Evolutionary conservation across 805 yeast genomes (phyloP).

Genomic region (Starmerella floricola): DNA sequence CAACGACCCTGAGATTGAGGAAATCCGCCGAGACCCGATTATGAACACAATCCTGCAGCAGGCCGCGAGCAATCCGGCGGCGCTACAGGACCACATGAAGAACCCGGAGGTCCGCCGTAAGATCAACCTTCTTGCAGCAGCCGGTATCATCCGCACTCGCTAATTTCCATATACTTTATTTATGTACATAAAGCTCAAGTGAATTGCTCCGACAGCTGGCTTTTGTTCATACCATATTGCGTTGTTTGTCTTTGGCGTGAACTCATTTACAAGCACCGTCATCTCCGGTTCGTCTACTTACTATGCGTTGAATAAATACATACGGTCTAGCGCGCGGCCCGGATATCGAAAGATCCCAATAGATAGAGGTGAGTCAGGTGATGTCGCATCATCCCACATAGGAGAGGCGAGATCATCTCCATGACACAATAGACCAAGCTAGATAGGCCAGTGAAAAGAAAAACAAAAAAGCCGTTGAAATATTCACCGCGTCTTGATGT

Average conservation of each 20-base stretch:
- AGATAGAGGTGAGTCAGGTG: not conserved
- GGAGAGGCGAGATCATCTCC: not conserved
- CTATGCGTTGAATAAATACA: too few relatives aligned
- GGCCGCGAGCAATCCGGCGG: constrained; percentile 92
- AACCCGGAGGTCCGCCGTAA: constrained; percentile 86
- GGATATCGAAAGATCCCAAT: not conserved
- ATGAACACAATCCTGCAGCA: constrained; percentile 92
- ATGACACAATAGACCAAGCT: not conserved
- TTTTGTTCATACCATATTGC: too few relatives aligned
- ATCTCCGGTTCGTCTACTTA: too few relatives aligned
- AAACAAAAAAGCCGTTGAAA: too few relatives aligned
- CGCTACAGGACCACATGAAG: constrained; percentile 93
- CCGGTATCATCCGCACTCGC: constrained; percentile 59
- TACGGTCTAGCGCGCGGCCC: too few relatives aligned
- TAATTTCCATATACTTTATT: not conserved
- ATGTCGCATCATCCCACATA: not conserved
- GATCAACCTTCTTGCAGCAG: constrained; percentile 81
- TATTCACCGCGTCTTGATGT: too few relatives aligned
- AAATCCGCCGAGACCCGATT: constrained; percentile 88
- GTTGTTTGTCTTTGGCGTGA: too few relatives aligned
- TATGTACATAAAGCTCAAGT: not conserved
- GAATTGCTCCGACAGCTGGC: not conserved
- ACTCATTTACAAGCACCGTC: too few relatives aligned
- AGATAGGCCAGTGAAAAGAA: not conserved
- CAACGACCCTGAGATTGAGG: constrained; percentile 86